These are phyloP conservation scores for Metrosideros polymorpha DNA, from an alignment of 441 rosid species.

Conservation along the genomic window DNA sequence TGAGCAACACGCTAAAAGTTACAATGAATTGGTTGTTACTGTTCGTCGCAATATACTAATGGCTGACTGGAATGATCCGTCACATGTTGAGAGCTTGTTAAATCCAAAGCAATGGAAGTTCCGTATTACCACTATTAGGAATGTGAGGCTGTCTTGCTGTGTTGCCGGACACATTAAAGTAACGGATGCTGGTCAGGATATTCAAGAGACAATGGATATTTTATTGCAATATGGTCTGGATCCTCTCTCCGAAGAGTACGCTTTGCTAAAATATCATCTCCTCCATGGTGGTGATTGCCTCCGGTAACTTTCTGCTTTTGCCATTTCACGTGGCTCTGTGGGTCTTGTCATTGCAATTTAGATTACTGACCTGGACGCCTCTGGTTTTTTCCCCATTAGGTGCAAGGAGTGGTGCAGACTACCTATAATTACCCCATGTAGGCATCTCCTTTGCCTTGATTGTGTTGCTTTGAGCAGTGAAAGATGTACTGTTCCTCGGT, in stretches of 20 bases:
- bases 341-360: background rate
- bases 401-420: slow-evolving; percentile 97
- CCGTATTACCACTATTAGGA: slow-evolving; percentile 58
- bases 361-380: background rate
- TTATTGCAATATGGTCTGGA: slow-evolving; percentile 56
- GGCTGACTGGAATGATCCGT: slow-evolving; percentile 99
- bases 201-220: slow-evolving; percentile 88
- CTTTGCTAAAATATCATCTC: slow-evolving; percentile 54
- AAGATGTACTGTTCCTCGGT: slow-evolving; percentile 68
- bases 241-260: slow-evolving; percentile 56
- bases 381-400: slow-evolving; percentile 20
- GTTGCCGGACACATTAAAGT: slow-evolving; percentile 94
- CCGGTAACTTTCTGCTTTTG: slow-evolving; percentile 38
- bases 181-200: slow-evolving; percentile 75
- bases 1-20: slow-evolving; percentile 81
- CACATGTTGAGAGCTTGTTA: slow-evolving; percentile 94
- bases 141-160: slow-evolving; percentile 90
- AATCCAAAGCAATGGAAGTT: slow-evolving; percentile 94
- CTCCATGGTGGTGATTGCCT: slow-evolving; percentile 75
- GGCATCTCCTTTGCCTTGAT: slow-evolving; percentile 82
- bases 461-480: slow-evolving; percentile 74
- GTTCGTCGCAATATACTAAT: slow-evolving; percentile 82
- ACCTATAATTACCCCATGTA: slow-evolving; percentile 85
- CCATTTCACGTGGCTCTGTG: background rate
- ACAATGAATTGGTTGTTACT: slow-evolving; percentile 88